Percentiles rank a stretch among this genome's conserved stretches.
These are phyloP conservation scores for Suillus sp. DNA, from an alignment of 768 basidiomycete species.

Conservation along the genomic window DNA sequence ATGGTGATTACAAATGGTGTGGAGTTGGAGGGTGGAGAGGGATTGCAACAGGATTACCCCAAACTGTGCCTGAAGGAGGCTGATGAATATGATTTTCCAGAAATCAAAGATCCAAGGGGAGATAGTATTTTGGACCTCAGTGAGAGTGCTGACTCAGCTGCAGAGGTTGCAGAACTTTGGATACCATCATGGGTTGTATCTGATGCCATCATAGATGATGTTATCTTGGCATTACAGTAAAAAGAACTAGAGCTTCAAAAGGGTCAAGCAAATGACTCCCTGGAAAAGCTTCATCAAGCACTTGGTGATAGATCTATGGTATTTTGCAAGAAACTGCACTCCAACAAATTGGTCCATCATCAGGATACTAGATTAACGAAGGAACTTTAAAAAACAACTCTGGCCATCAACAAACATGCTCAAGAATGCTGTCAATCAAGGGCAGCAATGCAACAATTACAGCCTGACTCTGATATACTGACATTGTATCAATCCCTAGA, in stretches of 20 bases:
- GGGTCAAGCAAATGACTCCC: constrained; percentile 14
- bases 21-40: not conserved
- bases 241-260: constrained; percentile 11
- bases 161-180: constrained; percentile 5
- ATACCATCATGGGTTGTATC: constrained; percentile 10
- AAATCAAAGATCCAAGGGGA: not conserved
- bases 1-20: not conserved
- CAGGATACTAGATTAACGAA: constrained; percentile 10
- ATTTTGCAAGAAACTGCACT: constrained; percentile 10
- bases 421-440: not conserved
- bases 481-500: constrained; percentile 1
- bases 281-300: constrained; percentile 10
- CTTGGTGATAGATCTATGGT: constrained; percentile 12
- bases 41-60: not conserved
- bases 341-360: not conserved
- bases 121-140: not conserved
- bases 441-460: not conserved
- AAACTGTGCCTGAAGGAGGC: not conserved
- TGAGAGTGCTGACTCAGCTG: not conserved
- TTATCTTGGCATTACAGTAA: constrained; percentile 1
- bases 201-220: not conserved
- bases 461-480: not conserved
- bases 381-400: not conserved
- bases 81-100: not conserved
- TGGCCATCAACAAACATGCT: constrained; percentile 9